phyloP scores from a whole-genome alignment of 2,329 filamentous ascomycete species.

The Helminthosporium solani region DNA sequence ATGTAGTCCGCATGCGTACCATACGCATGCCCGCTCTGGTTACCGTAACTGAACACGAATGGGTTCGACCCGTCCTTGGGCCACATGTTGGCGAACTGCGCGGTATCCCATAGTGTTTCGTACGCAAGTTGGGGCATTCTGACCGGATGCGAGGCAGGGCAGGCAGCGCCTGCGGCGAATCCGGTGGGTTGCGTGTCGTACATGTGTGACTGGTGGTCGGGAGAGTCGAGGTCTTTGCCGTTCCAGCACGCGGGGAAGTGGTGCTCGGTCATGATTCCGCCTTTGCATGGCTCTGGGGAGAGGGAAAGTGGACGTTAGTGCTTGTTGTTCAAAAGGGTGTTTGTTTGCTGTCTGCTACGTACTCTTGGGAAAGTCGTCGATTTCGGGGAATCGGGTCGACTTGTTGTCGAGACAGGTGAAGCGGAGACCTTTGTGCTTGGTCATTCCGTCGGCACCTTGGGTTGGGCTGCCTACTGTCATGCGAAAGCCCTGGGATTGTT shows the following conservation, averaged over 20 bases:
- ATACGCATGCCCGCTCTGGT: slow-evolving; percentile 11
- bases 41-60: slow-evolving; percentile 15
- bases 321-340: no score
- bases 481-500: slow-evolving; percentile 13
- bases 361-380: slow-evolving; percentile 14
- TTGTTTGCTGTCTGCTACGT: background rate
- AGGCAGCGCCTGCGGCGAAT: slow-evolving; percentile 8
- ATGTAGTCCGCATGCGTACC: slow-evolving; percentile 29
- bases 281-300: slow-evolving; percentile 3
- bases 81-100: slow-evolving; percentile 16
- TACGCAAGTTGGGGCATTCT: slow-evolving; percentile 13
- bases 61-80: slow-evolving; percentile 11
- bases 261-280: slow-evolving; percentile 17
- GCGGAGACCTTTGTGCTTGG: slow-evolving; percentile 10
- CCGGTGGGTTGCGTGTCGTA: slow-evolving; percentile 12
- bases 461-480: slow-evolving; percentile 15
- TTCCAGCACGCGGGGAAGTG: slow-evolving; percentile 42
- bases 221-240: slow-evolving; percentile 49
- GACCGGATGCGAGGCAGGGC: slow-evolving; percentile 13
- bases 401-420: slow-evolving; percentile 15
- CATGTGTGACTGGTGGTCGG: slow-evolving; percentile 55
- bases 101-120: slow-evolving; percentile 17
- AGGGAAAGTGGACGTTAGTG: no score
- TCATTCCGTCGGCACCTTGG: slow-evolving; percentile 12
- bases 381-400: slow-evolving; percentile 18